Evolutionary conservation across 1,284 basidiomycete genomes (phyloP).

Genomic region (Leucoagaricus sp.): DNA sequence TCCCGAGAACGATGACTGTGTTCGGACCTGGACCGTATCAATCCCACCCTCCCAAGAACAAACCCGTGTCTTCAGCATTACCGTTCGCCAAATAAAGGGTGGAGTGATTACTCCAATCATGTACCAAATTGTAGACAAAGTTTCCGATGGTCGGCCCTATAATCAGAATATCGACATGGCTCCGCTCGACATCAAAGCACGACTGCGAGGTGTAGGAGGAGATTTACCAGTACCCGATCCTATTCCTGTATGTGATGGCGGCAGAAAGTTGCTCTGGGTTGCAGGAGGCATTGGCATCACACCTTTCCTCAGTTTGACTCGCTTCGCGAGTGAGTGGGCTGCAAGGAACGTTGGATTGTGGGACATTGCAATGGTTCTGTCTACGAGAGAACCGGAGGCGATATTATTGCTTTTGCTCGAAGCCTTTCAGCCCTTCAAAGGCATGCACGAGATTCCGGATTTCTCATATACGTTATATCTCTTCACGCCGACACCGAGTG

Average conservation of each 20-base stretch:
- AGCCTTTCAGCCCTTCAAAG: slow-evolving; percentile 8
- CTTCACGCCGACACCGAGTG: slow-evolving; percentile 14
- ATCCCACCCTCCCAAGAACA: background rate
- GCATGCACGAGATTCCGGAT: background rate
- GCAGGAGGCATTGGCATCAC: slow-evolving; percentile 63
- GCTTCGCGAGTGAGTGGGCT: slow-evolving; percentile 37
- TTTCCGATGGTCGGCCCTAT: background rate
- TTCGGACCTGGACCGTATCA: slow-evolving; percentile 69
- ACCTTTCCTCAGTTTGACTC: slow-evolving; percentile 45
- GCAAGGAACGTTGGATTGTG: slow-evolving; percentile 19
- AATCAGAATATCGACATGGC: background rate
- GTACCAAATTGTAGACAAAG: slow-evolving; percentile 5
- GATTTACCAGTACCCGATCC: slow-evolving; percentile 10
- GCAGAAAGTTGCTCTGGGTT: slow-evolving; percentile 42
- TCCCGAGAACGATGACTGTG: slow-evolving; percentile 58
- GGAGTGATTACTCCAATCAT: slow-evolving; percentile 7
- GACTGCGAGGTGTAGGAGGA: slow-evolving; percentile 8
- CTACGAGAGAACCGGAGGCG: slow-evolving; percentile 52
- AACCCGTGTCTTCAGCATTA: slow-evolving; percentile 4
- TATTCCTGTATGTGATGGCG: slow-evolving; percentile 3
- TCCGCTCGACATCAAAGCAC: background rate
- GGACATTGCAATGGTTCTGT: slow-evolving; percentile 46
- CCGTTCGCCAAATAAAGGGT: slow-evolving; percentile 3
- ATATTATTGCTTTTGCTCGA: slow-evolving; percentile 30
- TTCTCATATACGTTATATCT: slow-evolving; percentile 12